A percentile compares a stretch with the other conserved stretches of the same genome.
Conservation (phyloP, 108 stramenopile genomes). For the Nitzschia putrida region DNA sequence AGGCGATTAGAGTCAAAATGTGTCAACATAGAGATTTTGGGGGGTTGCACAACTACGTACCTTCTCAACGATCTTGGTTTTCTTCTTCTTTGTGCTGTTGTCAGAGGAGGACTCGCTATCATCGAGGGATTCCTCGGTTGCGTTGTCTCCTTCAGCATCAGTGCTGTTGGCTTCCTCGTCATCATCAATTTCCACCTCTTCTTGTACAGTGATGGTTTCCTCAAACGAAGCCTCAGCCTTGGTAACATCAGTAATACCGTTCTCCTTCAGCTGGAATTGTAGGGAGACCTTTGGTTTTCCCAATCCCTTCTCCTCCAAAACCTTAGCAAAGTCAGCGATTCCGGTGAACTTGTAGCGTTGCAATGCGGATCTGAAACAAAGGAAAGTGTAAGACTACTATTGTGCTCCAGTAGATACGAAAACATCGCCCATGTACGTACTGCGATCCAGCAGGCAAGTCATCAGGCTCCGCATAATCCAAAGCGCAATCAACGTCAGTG, state of each 20-base stretch:
- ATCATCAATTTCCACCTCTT: slow-evolving; percentile 83
- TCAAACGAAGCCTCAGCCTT: slow-evolving; percentile 96
- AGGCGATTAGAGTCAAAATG: slow-evolving; percentile 32
- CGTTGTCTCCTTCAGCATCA: slow-evolving; percentile 32
- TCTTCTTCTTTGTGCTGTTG: slow-evolving; percentile 65
- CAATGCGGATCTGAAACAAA: slow-evolving; percentile 19
- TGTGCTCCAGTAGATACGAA: neutral
- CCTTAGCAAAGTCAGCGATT: slow-evolving; percentile 86
- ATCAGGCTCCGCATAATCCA: slow-evolving; percentile 78
- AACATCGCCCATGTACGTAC: neutral
- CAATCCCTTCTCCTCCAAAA: slow-evolving; percentile 89
- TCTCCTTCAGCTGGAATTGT: slow-evolving; percentile 88
- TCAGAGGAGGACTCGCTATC: slow-evolving; percentile 40
- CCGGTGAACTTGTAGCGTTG: slow-evolving; percentile 91
- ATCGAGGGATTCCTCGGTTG: slow-evolving; percentile 18
- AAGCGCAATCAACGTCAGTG: slow-evolving; percentile 78
- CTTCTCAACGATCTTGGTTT: slow-evolving; percentile 53
- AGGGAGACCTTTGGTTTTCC: slow-evolving; percentile 95
- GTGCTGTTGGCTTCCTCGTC: slow-evolving; percentile 48
- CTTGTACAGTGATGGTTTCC: slow-evolving; percentile 79
- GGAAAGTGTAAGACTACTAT: slow-evolving; percentile 5
- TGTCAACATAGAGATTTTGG: neutral
- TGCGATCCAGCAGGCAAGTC: slow-evolving; percentile 74
- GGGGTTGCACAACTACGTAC: slow-evolving; percentile 15
- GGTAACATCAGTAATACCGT: slow-evolving; percentile 82